Evolutionary conservation across 768 basidiomycete genomes (phyloP).

Genomic region (Dacryopinax primogenitus): DNA sequence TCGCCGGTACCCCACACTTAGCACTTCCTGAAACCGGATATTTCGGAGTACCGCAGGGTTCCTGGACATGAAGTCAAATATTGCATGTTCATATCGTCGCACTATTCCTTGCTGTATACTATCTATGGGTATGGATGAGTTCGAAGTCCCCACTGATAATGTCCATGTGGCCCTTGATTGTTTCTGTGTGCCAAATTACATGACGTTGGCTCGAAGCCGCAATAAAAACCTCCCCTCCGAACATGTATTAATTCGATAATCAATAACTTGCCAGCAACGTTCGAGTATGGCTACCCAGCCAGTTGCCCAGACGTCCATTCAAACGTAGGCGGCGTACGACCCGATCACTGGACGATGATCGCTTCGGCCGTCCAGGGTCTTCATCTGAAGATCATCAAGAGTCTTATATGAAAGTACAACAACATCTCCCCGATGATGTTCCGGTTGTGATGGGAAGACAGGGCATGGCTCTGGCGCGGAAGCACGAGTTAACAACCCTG

Average conservation of each 20-base stretch:
- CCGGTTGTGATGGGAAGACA: constrained; percentile 7
- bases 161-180: too few relatives aligned
- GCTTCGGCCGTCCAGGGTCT: constrained; percentile 59
- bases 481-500: background rate
- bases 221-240: too few relatives aligned
- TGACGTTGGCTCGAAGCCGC: too few relatives aligned
- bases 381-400: constrained; percentile 63
- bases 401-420: constrained; percentile 59
- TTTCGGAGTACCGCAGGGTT: background rate
- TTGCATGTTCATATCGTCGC: background rate
- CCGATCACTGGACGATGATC: constrained; percentile 83
- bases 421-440: constrained; percentile 50
- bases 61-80: background rate
- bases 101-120: background rate
- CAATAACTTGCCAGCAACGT: too few relatives aligned
- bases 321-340: constrained; percentile 57
- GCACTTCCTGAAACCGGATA: background rate
- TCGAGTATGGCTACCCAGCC: too few relatives aligned
- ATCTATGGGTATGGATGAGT: background rate
- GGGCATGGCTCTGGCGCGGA: constrained; percentile 20
- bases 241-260: too few relatives aligned
- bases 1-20: background rate
- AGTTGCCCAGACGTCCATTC: too few relatives aligned
- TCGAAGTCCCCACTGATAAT: too few relatives aligned
- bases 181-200: too few relatives aligned